Conservation (phyloP, 2,329 filamentous ascomycete genomes). For the Westerdykella aurantiaca region DNA sequence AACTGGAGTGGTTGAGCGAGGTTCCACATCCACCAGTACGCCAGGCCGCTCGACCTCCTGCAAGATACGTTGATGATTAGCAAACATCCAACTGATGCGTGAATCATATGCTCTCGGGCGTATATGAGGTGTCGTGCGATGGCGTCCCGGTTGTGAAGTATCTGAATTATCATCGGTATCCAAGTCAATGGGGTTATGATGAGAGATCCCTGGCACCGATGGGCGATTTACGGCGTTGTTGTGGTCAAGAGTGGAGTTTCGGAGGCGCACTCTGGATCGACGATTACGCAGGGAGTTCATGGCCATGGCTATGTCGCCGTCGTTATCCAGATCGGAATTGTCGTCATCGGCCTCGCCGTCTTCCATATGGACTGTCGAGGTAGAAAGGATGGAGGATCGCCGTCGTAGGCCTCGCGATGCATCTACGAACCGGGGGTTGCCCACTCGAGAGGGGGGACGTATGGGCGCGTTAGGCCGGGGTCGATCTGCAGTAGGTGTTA, state of each 20-base stretch:
- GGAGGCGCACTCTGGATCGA: conserved; percentile 32
- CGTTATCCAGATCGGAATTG: conserved; percentile 35
- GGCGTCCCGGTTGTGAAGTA: conserved; percentile 29
- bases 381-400: conserved; percentile 34
- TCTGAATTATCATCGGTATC: conserved; percentile 39
- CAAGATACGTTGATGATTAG: conserved; percentile 36
- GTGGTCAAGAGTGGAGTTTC: conserved; percentile 17
- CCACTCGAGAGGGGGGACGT: conserved; percentile 36
- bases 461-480: conserved; percentile 37
- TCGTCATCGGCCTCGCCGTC: conserved; percentile 41
- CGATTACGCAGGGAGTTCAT: conserved; percentile 31
- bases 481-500: conserved; percentile 45
- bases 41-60: conserved; percentile 29
- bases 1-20: conserved; percentile 36
- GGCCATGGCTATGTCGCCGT: conserved; percentile 35
- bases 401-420: conserved; percentile 36
- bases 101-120: conserved; percentile 36
- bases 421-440: conserved; percentile 28
- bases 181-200: conserved; percentile 22
- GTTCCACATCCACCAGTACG: conserved; percentile 32
- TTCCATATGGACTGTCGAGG: conserved; percentile 34
- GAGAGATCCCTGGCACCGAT: conserved; percentile 9
- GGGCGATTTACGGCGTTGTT: conserved; percentile 16
- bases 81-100: conserved; percentile 39
- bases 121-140: conserved; percentile 14